A percentile compares a stretch with the other conserved stretches of the same genome.
Conservation (phyloP, 2,329 filamentous ascomycete genomes). For the Stemphylium lycopersici region DNA sequence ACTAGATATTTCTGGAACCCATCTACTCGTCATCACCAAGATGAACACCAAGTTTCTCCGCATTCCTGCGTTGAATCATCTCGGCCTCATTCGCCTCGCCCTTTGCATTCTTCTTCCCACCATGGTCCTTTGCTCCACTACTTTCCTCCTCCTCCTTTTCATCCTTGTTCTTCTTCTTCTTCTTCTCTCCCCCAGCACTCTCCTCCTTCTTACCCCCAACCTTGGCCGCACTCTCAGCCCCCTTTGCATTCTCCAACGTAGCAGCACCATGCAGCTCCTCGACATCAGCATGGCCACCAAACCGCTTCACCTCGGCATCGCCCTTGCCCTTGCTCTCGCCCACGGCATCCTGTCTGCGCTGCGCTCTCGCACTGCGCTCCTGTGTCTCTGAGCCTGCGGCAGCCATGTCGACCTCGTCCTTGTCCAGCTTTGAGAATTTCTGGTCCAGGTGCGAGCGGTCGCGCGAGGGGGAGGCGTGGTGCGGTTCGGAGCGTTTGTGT, state of each 20-base stretch:
- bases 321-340: neutral
- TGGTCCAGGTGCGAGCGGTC: conserved; percentile 6
- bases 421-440: conserved; percentile 15
- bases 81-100: conserved; percentile 2
- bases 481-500: conserved; percentile 3
- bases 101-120: neutral
- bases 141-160: neutral
- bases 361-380: conserved; percentile 1
- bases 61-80: conserved; percentile 14
- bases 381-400: neutral
- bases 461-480: neutral
- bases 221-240: neutral
- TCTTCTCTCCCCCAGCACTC: neutral
- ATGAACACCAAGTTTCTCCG: conserved; percentile 24
- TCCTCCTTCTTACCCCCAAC: neutral
- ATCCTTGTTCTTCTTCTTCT: neutral
- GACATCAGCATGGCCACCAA: conserved; percentile 14
- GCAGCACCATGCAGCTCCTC: conserved; percentile 15
- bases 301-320: neutral
- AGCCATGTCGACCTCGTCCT: conserved; percentile 11
- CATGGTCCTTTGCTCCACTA: neutral
- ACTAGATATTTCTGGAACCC: too few relatives aligned
- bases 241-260: neutral
- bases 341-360: conserved; percentile 5
- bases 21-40: neutral